Percentiles rank a stretch among this genome's conserved stretches.
phyloP scores from a whole-genome alignment of 2,329 filamentous ascomycete genomes.

The Alternaria gaisen region DNA sequence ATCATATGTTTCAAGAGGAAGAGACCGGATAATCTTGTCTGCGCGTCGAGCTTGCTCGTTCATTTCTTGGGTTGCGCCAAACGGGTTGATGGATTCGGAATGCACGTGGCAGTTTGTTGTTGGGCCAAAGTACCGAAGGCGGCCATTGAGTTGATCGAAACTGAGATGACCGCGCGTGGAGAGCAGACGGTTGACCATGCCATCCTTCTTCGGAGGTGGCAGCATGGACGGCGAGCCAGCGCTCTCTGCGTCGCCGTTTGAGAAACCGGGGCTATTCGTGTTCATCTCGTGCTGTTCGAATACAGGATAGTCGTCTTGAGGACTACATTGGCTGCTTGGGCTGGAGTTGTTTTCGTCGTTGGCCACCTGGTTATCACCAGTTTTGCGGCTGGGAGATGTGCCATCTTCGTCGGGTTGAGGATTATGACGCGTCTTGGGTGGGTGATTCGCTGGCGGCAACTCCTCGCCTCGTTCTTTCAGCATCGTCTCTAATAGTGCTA shows the following conservation, averaged over 20 bases:
- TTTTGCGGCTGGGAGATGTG: conserved; percentile 30
- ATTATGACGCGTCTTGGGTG: conserved; percentile 59
- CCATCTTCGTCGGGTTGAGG: conserved; percentile 44
- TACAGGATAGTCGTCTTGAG: conserved; percentile 35
- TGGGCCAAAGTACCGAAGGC: conserved; percentile 63
- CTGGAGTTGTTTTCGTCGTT: conserved; percentile 37
- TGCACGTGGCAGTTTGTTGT: conserved; percentile 65
- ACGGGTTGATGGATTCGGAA: conserved; percentile 49
- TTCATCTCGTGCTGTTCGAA: conserved; percentile 38
- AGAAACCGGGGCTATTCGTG: conserved; percentile 30
- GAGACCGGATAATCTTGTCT: conserved; percentile 58
- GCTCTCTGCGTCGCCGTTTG: conserved; percentile 34
- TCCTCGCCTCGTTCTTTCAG: conserved; percentile 60
- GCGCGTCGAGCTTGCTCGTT: conserved; percentile 59
- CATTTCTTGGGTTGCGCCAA: conserved; percentile 52
- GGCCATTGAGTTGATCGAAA: conserved; percentile 61
- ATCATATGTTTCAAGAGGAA: conserved; percentile 60
- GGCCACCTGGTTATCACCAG: conserved; percentile 18
- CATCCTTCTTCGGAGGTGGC: conserved; percentile 55
- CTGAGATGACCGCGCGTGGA: conserved; percentile 61
- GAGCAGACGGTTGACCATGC: conserved; percentile 60
- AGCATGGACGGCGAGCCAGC: conserved; percentile 45
- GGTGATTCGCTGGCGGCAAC: conserved; percentile 62
- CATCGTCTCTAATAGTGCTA: conserved; percentile 62
- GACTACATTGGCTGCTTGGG: conserved; percentile 43